Evolutionary conservation across 2,329 filamentous ascomycete genomes (phyloP).

Genomic region (Monosporascus sp.): DNA sequence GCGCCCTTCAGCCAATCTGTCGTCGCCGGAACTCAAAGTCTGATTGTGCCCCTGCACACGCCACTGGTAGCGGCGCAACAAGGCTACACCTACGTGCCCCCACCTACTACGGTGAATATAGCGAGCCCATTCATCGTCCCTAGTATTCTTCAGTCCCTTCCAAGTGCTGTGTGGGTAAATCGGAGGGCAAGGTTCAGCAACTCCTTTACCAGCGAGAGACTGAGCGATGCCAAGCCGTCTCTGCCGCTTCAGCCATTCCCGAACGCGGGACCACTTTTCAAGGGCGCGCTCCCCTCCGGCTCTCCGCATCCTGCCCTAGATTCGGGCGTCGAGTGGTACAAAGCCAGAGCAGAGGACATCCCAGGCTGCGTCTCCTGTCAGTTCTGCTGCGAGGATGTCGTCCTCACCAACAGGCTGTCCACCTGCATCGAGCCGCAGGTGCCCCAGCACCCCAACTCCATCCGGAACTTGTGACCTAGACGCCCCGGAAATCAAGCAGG

Average conservation of each 20-base stretch:
- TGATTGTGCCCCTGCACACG: neutral
- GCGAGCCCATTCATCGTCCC: neutral
- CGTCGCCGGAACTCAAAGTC: neutral
- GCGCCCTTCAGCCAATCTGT: slow-evolving; percentile 5
- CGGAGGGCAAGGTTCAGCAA: slow-evolving; percentile 21
- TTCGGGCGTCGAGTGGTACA: slow-evolving; percentile 15
- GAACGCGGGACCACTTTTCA: slow-evolving; percentile 31
- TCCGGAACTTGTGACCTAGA: slow-evolving; percentile 29
- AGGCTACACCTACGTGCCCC: neutral
- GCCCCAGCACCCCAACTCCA: slow-evolving; percentile 7
- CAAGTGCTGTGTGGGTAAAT: slow-evolving; percentile 36
- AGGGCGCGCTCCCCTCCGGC: slow-evolving; percentile 22
- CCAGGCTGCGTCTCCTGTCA: slow-evolving; percentile 14
- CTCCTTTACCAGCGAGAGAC: slow-evolving; percentile 21
- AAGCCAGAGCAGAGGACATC: slow-evolving; percentile 7
- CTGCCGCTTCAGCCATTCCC: slow-evolving; percentile 27
- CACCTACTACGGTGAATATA: neutral
- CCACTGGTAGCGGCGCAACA: neutral
- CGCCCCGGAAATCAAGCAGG: slow-evolving; percentile 24
- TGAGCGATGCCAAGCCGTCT: slow-evolving; percentile 17
- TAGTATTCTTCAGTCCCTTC: neutral
- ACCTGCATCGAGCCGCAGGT: slow-evolving; percentile 6
- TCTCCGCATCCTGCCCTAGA: slow-evolving; percentile 17
- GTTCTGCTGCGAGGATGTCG: slow-evolving; percentile 18
- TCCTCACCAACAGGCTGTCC: slow-evolving; percentile 8